These are phyloP conservation scores for Penicillium sp. DNA, from an alignment of 2,329 filamentous ascomycete genomes.

Conservation along the genomic window DNA sequence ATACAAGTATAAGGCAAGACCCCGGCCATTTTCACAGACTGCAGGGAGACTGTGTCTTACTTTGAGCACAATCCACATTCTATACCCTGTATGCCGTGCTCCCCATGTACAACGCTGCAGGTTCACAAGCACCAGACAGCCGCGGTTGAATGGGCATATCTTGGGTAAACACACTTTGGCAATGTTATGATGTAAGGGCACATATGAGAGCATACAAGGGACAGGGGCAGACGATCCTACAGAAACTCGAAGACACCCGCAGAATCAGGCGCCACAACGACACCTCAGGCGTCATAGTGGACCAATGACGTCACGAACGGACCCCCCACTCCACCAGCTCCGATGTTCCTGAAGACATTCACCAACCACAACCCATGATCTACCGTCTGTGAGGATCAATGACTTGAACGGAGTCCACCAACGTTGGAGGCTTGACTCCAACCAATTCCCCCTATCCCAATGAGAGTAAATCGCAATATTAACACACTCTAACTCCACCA, in stretches of 20 bases:
- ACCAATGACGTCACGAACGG: background rate
- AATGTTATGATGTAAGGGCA: background rate
- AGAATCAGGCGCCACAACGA: background rate
- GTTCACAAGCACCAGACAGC: too few relatives aligned
- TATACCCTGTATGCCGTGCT: too few relatives aligned
- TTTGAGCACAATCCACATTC: too few relatives aligned
- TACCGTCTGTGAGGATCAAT: background rate
- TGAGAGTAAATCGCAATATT: background rate
- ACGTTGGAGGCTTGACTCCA: background rate
- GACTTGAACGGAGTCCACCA: background rate
- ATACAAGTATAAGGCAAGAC: too few relatives aligned
- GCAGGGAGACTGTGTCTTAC: too few relatives aligned
- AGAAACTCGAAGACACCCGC: background rate
- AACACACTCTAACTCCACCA: background rate
- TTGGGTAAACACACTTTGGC: too few relatives aligned
- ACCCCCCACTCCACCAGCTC: background rate
- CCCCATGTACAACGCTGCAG: too few relatives aligned
- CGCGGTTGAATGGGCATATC: too few relatives aligned
- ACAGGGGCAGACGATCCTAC: background rate
- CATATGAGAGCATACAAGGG: background rate
- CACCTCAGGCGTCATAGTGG: background rate
- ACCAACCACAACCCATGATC: background rate
- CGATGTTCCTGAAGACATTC: background rate
- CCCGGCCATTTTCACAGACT: too few relatives aligned
- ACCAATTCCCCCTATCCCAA: background rate